Evolutionary conservation across 1,284 basidiomycete species (phyloP).

Genomic region (Irpex rosettiformis): DNA sequence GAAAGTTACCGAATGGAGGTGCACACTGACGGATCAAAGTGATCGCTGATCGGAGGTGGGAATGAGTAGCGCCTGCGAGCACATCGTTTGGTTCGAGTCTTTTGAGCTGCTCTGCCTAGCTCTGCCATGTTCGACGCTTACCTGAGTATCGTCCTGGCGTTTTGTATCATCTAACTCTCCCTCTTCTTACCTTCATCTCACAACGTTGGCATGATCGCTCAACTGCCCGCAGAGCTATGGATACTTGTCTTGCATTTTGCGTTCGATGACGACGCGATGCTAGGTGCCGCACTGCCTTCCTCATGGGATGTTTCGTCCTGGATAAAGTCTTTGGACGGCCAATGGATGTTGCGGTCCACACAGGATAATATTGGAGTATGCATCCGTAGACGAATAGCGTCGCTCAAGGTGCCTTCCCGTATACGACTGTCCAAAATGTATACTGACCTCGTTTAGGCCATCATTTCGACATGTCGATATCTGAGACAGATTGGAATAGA

Average conservation of each 20-base stretch:
- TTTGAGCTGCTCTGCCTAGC: background rate
- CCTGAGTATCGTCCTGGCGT: no score
- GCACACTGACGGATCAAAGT: background rate
- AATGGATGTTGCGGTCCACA: conserved; percentile 58
- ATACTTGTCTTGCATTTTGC: conserved; percentile 64
- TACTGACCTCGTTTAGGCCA: conserved; percentile 40
- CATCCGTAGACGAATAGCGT: conserved; percentile 56
- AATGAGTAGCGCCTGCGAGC: background rate
- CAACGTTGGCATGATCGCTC: conserved; percentile 19
- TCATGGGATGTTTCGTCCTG: conserved; percentile 57
- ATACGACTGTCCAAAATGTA: background rate
- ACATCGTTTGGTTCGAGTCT: background rate
- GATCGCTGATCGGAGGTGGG: background rate
- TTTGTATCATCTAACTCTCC: background rate
- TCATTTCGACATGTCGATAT: conserved; percentile 51
- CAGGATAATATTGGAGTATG: conserved; percentile 49
- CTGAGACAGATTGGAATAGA: conserved; percentile 50
- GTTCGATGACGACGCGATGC: conserved; percentile 60
- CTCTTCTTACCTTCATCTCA: background rate
- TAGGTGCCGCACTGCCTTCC: conserved; percentile 50
- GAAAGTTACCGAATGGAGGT: background rate
- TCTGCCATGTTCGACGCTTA: background rate
- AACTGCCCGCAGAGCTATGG: conserved; percentile 65
- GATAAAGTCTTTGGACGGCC: conserved; percentile 39
- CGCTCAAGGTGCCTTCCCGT: conserved; percentile 50